phyloP scores from a whole-genome alignment of 2,329 filamentous ascomycete genomes.

The Neobulgaria alba region DNA sequence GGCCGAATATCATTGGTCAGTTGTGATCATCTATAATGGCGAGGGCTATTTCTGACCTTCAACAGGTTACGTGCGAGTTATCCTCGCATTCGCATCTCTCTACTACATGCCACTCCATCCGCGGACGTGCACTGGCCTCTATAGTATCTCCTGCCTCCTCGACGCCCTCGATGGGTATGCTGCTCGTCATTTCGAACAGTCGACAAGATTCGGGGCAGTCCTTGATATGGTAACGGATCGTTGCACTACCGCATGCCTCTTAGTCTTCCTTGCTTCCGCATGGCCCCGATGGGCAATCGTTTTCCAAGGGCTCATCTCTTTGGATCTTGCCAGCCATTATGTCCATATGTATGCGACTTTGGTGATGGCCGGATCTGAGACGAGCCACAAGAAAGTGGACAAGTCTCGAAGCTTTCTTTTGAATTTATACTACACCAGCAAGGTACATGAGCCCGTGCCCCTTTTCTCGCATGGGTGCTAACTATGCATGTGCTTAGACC shows the following conservation, averaged over 20 bases:
- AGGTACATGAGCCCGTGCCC: conserved; percentile 48
- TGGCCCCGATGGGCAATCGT: conserved; percentile 91
- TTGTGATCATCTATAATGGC: conserved; percentile 2
- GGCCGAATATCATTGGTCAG: conserved; percentile 73
- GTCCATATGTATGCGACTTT: conserved; percentile 98
- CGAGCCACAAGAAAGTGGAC: conserved; percentile 90
- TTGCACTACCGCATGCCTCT: conserved; percentile 88
- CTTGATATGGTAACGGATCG: conserved; percentile 99
- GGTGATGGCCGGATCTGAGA: conserved; percentile 69
- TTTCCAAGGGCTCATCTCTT: conserved; percentile 85
- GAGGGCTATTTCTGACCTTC: conserved; percentile 10
- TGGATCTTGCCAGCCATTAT: conserved; percentile 94
- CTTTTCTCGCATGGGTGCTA: conserved; percentile 6
- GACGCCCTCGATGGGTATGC: conserved; percentile 92
- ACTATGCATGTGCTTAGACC: conserved; percentile 44
- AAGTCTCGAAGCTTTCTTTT: conserved; percentile 79
- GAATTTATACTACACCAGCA: conserved; percentile 96
- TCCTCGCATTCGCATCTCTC: conserved; percentile 80
- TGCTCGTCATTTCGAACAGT: conserved; percentile 81
- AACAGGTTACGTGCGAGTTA: conserved; percentile 66
- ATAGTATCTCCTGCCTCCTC: conserved; percentile 88
- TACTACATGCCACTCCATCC: conserved; percentile 99
- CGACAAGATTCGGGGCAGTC: conserved; percentile 90
- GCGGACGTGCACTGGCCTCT: conserved; percentile 85
- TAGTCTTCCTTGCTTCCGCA: conserved; percentile 89